A percentile compares a stretch with the other conserved stretches of the same genome.
These are phyloP conservation scores for Cladophialophora immunda DNA, from an alignment of 2,329 filamentous ascomycete genomes.

Conservation along the genomic window DNA sequence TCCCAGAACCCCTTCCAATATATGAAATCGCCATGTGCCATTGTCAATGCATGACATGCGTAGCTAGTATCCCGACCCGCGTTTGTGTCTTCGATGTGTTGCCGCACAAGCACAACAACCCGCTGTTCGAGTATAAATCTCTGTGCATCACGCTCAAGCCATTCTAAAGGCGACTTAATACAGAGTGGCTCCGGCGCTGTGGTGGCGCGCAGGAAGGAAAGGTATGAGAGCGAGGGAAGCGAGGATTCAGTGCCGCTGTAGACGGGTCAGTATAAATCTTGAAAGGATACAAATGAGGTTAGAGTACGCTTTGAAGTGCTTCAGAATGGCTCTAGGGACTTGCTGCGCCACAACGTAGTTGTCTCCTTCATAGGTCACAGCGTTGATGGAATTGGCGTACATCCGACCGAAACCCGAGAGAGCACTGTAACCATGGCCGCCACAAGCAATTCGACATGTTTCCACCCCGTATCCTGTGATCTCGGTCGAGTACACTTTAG, in stretches of 20 bases:
- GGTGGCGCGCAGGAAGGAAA: constrained; percentile 32
- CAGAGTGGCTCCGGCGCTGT: neutral
- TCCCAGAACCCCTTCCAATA: constrained; percentile 41
- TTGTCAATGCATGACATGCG: constrained; percentile 40
- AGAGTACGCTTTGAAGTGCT: constrained; percentile 35
- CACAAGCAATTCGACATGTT: constrained; percentile 40
- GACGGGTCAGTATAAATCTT: neutral
- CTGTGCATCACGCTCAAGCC: constrained; percentile 30
- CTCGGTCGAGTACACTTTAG: constrained; percentile 40
- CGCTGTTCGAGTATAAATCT: constrained; percentile 39
- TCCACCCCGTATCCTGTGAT: constrained; percentile 38
- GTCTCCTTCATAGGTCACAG: constrained; percentile 50
- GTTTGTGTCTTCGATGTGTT: constrained; percentile 39
- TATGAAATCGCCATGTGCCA: constrained; percentile 42
- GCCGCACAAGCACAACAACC: constrained; percentile 33
- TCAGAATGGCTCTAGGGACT: constrained; percentile 42
- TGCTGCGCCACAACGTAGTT: constrained; percentile 54
- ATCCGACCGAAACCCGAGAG: constrained; percentile 33
- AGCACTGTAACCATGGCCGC: constrained; percentile 33
- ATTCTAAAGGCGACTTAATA: constrained; percentile 6
- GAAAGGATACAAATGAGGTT: neutral
- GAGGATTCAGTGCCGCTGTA: constrained; percentile 36
- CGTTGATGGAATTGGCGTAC: constrained; percentile 31
- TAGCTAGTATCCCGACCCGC: constrained; percentile 41
- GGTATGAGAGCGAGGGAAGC: constrained; percentile 38